A percentile compares a stretch with the other conserved stretches of the same genome.
Evolutionary conservation across 768 basidiomycete genomes (phyloP).

Genomic region (Phanerochaete carnosa): DNA sequence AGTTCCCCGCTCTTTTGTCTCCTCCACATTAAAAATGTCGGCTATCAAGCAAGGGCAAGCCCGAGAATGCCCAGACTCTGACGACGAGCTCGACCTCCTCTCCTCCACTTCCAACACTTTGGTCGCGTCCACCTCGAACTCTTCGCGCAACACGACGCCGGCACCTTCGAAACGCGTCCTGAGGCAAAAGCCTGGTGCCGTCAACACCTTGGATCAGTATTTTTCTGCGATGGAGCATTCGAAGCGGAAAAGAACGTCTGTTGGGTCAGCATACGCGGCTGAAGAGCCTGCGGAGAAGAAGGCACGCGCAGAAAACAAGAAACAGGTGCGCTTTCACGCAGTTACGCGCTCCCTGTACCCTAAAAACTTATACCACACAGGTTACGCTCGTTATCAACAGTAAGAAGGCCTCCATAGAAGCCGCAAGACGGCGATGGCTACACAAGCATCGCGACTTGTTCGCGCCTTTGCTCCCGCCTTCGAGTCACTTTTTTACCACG

Average conservation of each 20-base stretch:
- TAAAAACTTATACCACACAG: conserved; percentile 21
- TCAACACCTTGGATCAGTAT: not conserved
- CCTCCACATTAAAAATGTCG: not conserved
- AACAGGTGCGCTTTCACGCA: conserved; percentile 31
- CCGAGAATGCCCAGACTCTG: conserved; percentile 4
- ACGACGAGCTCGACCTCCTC: conserved; percentile 13
- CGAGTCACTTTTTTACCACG: conserved; percentile 34
- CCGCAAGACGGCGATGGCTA: conserved; percentile 44
- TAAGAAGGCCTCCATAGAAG: conserved; percentile 36
- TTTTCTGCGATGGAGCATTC: not conserved
- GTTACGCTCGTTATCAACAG: conserved; percentile 37
- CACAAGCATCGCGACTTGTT: conserved; percentile 42
- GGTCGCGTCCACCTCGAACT: not conserved
- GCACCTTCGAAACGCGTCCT: not conserved
- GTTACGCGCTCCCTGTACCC: not conserved
- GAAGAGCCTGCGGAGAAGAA: conserved; percentile 21
- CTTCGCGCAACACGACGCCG: not conserved
- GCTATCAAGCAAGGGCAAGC: not conserved
- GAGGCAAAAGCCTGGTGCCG: not conserved
- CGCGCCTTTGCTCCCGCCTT: conserved; percentile 42
- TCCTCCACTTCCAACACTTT: conserved; percentile 1
- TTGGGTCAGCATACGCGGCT: not conserved
- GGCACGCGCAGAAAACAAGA: conserved; percentile 34
- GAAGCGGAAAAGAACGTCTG: conserved; percentile 4
- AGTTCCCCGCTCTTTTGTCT: not conserved